phyloP scores from a whole-genome alignment of 345 rosid species.

The Citrus cavaleriei region DNA sequence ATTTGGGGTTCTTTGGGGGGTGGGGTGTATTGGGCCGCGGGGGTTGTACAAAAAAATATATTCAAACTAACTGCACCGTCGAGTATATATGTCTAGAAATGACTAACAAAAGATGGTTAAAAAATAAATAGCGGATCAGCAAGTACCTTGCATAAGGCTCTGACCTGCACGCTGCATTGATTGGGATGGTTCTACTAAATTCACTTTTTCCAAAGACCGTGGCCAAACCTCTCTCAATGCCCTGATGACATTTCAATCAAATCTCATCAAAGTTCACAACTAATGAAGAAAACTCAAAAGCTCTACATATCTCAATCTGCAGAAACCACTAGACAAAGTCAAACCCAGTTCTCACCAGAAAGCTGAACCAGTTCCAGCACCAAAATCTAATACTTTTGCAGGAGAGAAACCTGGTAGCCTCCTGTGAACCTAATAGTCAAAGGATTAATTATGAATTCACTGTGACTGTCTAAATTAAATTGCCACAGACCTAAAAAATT shows the following conservation, averaged over 20 bases:
- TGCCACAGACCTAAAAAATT: neutral
- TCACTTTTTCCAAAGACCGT: slow-evolving; percentile 55
- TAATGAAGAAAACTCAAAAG: neutral
- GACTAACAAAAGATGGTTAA: neutral
- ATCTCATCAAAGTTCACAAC: slow-evolving; percentile 8
- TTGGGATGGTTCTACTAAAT: slow-evolving; percentile 90
- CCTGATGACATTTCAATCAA: slow-evolving; percentile 36
- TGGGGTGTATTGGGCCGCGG: too few species aligned
- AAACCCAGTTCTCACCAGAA: slow-evolving; percentile 58
- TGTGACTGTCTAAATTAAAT: neutral
- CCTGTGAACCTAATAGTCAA: slow-evolving; percentile 47
- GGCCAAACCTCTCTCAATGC: slow-evolving; percentile 94
- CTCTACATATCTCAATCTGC: neutral
- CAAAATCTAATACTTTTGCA: slow-evolving; percentile 73
- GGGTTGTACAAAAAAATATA: neutral
- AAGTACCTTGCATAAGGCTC: slow-evolving; percentile 68
- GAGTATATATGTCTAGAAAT: neutral
- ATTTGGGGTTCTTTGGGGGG: neutral
- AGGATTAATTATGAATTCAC: neutral
- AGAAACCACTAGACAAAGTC: neutral
- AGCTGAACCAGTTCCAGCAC: slow-evolving; percentile 96
- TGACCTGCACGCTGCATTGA: slow-evolving; percentile 96
- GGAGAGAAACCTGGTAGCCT: slow-evolving; percentile 78
- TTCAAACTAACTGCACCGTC: neutral
- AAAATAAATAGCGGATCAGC: neutral